These are phyloP conservation scores for Jatropha multifida DNA, from an alignment of 441 rosid species.

Conservation along the genomic window DNA sequence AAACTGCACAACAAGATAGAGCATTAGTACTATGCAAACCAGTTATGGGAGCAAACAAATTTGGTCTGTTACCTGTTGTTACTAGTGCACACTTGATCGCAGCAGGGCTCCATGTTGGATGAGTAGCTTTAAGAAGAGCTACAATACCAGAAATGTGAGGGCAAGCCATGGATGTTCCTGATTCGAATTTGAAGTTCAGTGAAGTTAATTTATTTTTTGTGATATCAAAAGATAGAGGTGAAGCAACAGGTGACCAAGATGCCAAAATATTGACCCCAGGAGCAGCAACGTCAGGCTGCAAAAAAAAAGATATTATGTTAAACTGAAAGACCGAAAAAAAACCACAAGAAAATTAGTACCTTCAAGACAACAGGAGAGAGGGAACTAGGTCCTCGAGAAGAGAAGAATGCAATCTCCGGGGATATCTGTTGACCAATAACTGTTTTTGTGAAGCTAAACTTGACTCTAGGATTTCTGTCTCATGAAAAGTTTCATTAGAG, in stretches of 20 bases:
- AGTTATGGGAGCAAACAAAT: not conserved
- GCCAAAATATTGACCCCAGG: conserved; percentile 49
- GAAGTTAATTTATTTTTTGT: not conserved
- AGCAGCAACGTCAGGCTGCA: conserved; percentile 50
- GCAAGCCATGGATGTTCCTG: conserved; percentile 93
- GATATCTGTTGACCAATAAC: conserved; percentile 41
- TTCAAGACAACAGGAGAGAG: conserved; percentile 63
- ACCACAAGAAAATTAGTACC: conserved; percentile 33
- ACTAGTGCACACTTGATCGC: conserved; percentile 83
- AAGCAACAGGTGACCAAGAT: conserved; percentile 44
- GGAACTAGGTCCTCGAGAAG: conserved; percentile 71
- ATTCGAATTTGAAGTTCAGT: conserved; percentile 50
- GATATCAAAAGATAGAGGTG: not conserved
- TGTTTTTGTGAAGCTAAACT: conserved; percentile 40
- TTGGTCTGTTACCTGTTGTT: conserved; percentile 44
- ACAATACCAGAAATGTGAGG: conserved; percentile 85
- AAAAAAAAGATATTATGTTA: conserved; percentile 7
- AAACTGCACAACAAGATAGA: conserved; percentile 33
- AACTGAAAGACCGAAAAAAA: not conserved
- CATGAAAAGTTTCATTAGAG: conserved; percentile 21
- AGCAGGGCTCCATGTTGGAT: conserved; percentile 69
- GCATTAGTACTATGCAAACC: not conserved
- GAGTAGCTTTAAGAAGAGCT: conserved; percentile 67
- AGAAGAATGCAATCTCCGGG: conserved; percentile 60
- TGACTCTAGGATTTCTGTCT: conserved; percentile 42